Evolutionary conservation across 2,329 filamentous ascomycete species (phyloP).

Genomic region (Fusarium continuum): DNA sequence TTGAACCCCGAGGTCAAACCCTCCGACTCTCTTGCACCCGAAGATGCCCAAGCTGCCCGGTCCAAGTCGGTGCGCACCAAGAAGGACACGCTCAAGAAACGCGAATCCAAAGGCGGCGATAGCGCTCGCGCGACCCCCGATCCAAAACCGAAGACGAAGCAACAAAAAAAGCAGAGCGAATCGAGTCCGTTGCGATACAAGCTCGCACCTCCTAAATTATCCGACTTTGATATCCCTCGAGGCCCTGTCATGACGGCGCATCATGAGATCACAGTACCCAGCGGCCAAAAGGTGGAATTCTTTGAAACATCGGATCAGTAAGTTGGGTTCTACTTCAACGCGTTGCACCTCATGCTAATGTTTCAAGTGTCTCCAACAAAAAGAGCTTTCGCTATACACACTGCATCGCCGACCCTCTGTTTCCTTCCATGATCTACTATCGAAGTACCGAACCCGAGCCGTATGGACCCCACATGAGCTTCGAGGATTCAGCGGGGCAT

Average conservation of each 20-base stretch:
- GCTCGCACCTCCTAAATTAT: conserved; percentile 68
- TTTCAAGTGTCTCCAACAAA: conserved; percentile 66
- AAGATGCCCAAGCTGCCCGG: conserved; percentile 55
- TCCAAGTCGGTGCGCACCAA: conserved; percentile 61
- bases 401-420: conserved; percentile 88
- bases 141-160: conserved; percentile 53
- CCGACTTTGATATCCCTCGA: conserved; percentile 68
- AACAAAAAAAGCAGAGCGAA: conserved; percentile 53
- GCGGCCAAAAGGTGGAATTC: conserved; percentile 65
- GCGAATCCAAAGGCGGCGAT: conserved; percentile 67
- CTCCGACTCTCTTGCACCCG: conserved; percentile 51
- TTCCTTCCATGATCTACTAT: conserved; percentile 88
- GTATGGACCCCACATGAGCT: conserved; percentile 85
- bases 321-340: conserved; percentile 41
- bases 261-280: conserved; percentile 60
- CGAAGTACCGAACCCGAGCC: conserved; percentile 88
- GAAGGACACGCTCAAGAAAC: conserved; percentile 75
- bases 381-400: conserved; percentile 87
- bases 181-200: conserved; percentile 68
- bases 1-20: conserved; percentile 72
- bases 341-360: conserved; percentile 1
- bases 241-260: conserved; percentile 66
- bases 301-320: conserved; percentile 72
- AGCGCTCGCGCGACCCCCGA: conserved; percentile 67
- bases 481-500: conserved; percentile 88